Percentiles rank a stretch among this genome's conserved stretches.
Conservation (phyloP, 139 green algal genomes). For the Coelastrella sp. region DNA sequence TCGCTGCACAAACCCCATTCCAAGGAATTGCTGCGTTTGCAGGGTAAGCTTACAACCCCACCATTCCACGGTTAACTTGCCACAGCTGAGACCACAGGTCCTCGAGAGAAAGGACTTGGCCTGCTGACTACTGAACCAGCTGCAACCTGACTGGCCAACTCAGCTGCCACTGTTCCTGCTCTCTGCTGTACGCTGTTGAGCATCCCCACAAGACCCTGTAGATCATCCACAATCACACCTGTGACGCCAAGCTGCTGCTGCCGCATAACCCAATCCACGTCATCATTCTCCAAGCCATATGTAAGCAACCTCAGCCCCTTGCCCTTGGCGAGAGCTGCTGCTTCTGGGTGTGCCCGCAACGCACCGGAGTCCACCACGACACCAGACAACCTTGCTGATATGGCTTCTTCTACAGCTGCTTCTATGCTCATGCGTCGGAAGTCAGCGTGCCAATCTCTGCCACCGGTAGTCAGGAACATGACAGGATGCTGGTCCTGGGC, state of each 20-base stretch:
- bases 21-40: not conserved
- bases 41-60: not conserved
- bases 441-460: constrained; percentile 73
- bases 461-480: constrained; percentile 83
- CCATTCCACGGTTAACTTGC: no score
- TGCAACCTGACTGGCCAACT: constrained; percentile 19
- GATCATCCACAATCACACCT: constrained; percentile 85
- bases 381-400: constrained; percentile 64
- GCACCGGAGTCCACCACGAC: constrained; percentile 74
- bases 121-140: not conserved
- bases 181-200: not conserved
- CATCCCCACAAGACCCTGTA: constrained; percentile 46
- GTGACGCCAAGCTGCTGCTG: constrained; percentile 79
- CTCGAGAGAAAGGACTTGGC: not conserved
- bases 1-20: not conserved
- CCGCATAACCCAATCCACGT: constrained; percentile 68
- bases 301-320: constrained; percentile 77
- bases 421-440: constrained; percentile 73
- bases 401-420: constrained; percentile 75
- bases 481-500: constrained; percentile 69
- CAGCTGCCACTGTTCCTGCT: not conserved
- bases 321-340: constrained; percentile 52
- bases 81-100: not conserved
- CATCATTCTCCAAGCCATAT: constrained; percentile 86
- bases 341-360: constrained; percentile 50